Percentiles rank a stretch among this genome's conserved stretches.
phyloP scores from a whole-genome alignment of 139 green algal species.

The Chlorella vulgaris region DNA sequence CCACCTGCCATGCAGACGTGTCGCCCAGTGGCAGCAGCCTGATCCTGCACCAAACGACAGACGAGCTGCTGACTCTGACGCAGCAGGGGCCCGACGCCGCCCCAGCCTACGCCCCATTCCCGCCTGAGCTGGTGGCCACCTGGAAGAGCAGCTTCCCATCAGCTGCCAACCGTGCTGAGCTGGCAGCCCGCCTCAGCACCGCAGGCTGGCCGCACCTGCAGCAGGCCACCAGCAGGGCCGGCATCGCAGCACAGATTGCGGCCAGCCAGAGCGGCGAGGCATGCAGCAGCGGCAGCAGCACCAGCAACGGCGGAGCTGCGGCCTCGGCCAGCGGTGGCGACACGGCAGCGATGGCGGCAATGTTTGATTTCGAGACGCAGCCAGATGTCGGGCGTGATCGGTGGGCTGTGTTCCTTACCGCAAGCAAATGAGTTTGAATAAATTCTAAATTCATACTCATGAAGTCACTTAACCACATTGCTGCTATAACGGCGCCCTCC shows the following conservation, averaged over 20 bases:
- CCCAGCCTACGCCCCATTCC: slow-evolving; percentile 10
- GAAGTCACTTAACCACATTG: too few relatives aligned
- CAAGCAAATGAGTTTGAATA: background rate
- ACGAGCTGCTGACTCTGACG: slow-evolving; percentile 8
- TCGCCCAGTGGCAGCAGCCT: slow-evolving; percentile 1
- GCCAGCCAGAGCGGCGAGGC: background rate
- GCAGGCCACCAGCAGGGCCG: slow-evolving; percentile 2
- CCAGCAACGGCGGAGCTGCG: background rate
- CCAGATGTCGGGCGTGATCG: background rate
- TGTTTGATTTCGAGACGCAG: slow-evolving; percentile 6
- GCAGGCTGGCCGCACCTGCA: slow-evolving; percentile 4
- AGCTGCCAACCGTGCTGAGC: background rate
- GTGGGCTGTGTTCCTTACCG: background rate
- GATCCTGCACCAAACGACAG: background rate
- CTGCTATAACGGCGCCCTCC: too few relatives aligned
- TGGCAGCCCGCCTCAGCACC: background rate
- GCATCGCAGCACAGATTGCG: background rate
- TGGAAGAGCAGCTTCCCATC: slow-evolving; percentile 12
- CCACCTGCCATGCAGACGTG: background rate
- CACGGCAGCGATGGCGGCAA: background rate
- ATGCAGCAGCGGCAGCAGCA: background rate
- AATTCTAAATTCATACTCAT: background rate
- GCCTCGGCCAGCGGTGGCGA: too few relatives aligned
- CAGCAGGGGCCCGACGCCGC: background rate
- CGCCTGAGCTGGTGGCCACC: slow-evolving; percentile 8